Base-by-base conservation (phyloP, 257 asterid species). In the Petunia secreta region DNA sequence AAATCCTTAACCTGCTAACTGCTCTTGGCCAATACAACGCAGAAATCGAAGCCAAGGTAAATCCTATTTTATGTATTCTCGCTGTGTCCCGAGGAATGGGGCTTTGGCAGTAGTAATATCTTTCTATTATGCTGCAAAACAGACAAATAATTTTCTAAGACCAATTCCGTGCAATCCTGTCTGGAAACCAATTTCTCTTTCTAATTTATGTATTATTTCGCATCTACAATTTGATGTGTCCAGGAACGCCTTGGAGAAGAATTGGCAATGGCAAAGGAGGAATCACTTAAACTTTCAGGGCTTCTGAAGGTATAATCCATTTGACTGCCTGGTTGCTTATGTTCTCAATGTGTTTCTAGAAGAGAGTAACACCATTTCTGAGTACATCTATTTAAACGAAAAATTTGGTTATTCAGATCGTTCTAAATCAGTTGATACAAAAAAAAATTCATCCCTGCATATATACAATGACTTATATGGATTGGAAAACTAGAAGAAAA, bases 11-110 rank as follows among this genome's bases (percentile, higher is more conserved):
- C 88, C 93, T 96, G 80, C 99, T 94, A 87, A 92, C 98, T 85
- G 99, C 99, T 9, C 97, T 96, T 71, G 98, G 99, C 77, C 99
- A 96, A 88, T 92, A 94, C 86, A 92, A 96, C 83, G 99, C 99
- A 43, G 99, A 96, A 91, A 94, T 96, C 65, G 99, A 96, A 85
- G 98, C 97, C 63, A 96, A 92, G 99, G 98, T 94, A 83, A 57
- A 44, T 50, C 77, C 63, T 63, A 64, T 38, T 34, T 50, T 54
- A 13, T 16, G 34, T 50, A 5, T 73, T 50, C 62, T 50, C 46
- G 14, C 57, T 52, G 57, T 52, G 14, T 14, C 57, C 4, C 3
- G 57, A 52, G 11, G 57, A 10, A 15, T 13, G 78, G 60, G 78
- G 8, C 14, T 73, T 52, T 52, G 78, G 10, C 6, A 34, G 25